phyloP scores from a whole-genome alignment of 2,329 filamentous ascomycete genomes.

The Xylariales sp. region DNA sequence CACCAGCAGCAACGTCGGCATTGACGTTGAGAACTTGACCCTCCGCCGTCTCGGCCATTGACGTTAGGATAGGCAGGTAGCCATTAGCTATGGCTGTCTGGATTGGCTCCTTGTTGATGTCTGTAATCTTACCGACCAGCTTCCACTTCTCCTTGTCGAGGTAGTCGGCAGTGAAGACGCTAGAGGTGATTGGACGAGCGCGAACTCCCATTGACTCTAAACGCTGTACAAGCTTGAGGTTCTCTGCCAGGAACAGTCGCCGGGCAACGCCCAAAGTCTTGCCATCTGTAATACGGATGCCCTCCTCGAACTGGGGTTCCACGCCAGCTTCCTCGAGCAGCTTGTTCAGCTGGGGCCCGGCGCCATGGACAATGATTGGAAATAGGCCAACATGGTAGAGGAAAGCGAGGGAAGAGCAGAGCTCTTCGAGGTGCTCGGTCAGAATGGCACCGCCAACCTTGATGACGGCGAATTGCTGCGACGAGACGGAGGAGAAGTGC shows the following conservation, averaged over 20 bases:
- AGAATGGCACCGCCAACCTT: constrained; percentile 97
- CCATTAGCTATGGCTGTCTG: constrained; percentile 87
- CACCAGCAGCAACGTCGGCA: constrained; percentile 91
- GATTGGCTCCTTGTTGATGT: constrained; percentile 85
- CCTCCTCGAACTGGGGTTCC: constrained; percentile 93
- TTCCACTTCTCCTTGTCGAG: constrained; percentile 96
- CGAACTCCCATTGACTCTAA: constrained; percentile 86
- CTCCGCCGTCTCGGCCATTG: constrained; percentile 89
- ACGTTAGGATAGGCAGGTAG: constrained; percentile 89
- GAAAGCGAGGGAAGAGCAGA: constrained; percentile 85
- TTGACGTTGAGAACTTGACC: constrained; percentile 96
- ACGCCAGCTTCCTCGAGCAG: constrained; percentile 86
- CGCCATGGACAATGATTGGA: constrained; percentile 93
- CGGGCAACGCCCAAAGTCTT: constrained; percentile 89
- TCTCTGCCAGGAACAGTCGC: constrained; percentile 92
- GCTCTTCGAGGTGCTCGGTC: constrained; percentile 86
- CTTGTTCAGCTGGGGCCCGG: constrained; percentile 90
- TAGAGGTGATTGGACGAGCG: constrained; percentile 81
- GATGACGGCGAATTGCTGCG: constrained; percentile 96
- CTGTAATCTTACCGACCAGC: constrained; percentile 90
- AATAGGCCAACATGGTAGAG: constrained; percentile 92
- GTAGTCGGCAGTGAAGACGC: constrained; percentile 90
- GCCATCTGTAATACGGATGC: constrained; percentile 90
- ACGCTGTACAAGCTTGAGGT: constrained; percentile 84
- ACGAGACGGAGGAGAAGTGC: constrained; percentile 94